Evolutionary conservation across 1,139 yeast species (phyloP).

Genomic region (Maudiozyma humilis): DNA sequence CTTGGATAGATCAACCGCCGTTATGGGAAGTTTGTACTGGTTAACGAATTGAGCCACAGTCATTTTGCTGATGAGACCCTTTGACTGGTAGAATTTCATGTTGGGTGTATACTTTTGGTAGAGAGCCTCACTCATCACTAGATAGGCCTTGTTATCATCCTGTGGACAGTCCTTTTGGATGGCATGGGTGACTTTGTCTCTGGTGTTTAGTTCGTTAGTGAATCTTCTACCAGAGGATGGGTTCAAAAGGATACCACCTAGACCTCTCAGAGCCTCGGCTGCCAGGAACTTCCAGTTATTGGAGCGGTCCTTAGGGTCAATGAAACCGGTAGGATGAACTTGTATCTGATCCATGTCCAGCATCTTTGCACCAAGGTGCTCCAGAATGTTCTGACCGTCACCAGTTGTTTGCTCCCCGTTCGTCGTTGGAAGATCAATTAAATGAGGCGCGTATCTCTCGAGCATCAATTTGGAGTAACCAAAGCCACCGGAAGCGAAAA

Average conservation of each 20-base stretch:
- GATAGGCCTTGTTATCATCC: slow-evolving; percentile 37
- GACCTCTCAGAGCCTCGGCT: slow-evolving; percentile 75
- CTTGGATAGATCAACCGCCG: slow-evolving; percentile 37
- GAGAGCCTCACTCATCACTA: slow-evolving; percentile 33
- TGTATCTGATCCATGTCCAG: slow-evolving; percentile 73
- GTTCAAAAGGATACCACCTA: slow-evolving; percentile 65
- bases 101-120: slow-evolving; percentile 37
- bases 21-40: slow-evolving; percentile 29
- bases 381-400: slow-evolving; percentile 60
- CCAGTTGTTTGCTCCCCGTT: slow-evolving; percentile 72
- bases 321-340: slow-evolving; percentile 82
- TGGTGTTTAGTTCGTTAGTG: slow-evolving; percentile 62
- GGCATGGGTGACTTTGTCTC: slow-evolving; percentile 59
- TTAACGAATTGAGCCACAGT: slow-evolving; percentile 44
- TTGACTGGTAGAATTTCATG: slow-evolving; percentile 56
- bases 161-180: slow-evolving; percentile 28
- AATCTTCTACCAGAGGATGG: slow-evolving; percentile 51
- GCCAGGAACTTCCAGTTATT: slow-evolving; percentile 57
- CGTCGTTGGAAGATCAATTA: slow-evolving; percentile 58
- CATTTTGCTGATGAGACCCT: slow-evolving; percentile 52
- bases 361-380: slow-evolving; percentile 51
- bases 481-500: slow-evolving; percentile 75
- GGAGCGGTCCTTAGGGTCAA: slow-evolving; percentile 50
- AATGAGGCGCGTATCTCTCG: slow-evolving; percentile 58
- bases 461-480: slow-evolving; percentile 38